Conservation (phyloP, 2,329 filamentous ascomycete species). For the Magnaporthiopsis poae region DNA sequence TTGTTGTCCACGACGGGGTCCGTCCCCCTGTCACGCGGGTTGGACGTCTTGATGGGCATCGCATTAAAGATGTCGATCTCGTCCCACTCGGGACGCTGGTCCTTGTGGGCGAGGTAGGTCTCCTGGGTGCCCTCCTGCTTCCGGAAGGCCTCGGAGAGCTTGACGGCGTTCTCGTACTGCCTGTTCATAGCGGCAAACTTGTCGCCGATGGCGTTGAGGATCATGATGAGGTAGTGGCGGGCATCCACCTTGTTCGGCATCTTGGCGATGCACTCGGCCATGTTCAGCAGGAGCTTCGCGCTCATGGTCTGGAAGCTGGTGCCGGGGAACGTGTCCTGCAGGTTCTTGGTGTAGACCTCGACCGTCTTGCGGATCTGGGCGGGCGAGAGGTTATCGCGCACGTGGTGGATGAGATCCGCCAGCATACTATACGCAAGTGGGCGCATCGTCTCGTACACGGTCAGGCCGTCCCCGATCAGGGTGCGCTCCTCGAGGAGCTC, state of each 20-base stretch:
- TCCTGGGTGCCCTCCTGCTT: slow-evolving; percentile 57
- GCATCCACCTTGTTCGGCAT: slow-evolving; percentile 88
- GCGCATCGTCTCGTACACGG: slow-evolving; percentile 91
- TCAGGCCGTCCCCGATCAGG: slow-evolving; percentile 87
- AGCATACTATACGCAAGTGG: slow-evolving; percentile 97
- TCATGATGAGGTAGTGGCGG: slow-evolving; percentile 91
- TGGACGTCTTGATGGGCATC: slow-evolving; percentile 90
- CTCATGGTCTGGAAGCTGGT: slow-evolving; percentile 99
- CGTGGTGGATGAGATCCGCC: slow-evolving; percentile 93
- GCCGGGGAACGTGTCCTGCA: slow-evolving; percentile 90
- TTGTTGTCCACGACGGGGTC: slow-evolving; percentile 96
- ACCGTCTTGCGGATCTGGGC: slow-evolving; percentile 93
- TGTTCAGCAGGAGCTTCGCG: slow-evolving; percentile 88
- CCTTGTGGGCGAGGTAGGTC: slow-evolving; percentile 73
- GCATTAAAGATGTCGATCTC: slow-evolving; percentile 96
- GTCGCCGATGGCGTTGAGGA: slow-evolving; percentile 92
- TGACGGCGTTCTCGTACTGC: slow-evolving; percentile 89
- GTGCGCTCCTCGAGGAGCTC: slow-evolving; percentile 89
- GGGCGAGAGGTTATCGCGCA: slow-evolving; percentile 76
- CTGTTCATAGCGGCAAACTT: slow-evolving; percentile 98
- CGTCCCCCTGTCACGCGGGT: slow-evolving; percentile 75
- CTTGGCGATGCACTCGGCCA: slow-evolving; percentile 96
- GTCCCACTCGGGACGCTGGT: slow-evolving; percentile 82
- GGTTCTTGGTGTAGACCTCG: slow-evolving; percentile 90
- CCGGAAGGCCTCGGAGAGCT: slow-evolving; percentile 69